phyloP scores from a whole-genome alignment of 768 basidiomycete species.

The Boletus subparvulus region DNA sequence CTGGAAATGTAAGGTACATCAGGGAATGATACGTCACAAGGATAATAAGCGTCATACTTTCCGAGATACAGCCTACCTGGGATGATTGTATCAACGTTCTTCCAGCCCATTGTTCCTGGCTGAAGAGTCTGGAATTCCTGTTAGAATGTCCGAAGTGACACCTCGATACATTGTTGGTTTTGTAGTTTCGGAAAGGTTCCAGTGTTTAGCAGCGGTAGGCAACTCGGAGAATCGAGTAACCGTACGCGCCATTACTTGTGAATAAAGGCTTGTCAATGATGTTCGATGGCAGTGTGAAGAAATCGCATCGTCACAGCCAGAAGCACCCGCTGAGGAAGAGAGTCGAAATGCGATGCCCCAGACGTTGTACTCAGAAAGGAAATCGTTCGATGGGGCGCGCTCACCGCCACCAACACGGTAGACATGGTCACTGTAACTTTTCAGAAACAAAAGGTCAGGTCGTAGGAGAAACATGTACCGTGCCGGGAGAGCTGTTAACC shows the following conservation, averaged over 20 bases:
- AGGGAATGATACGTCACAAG: constrained; percentile 38
- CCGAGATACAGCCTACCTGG: constrained; percentile 66
- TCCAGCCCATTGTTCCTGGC: constrained; percentile 46
- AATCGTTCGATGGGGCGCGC: constrained; percentile 19
- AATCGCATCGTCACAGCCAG: constrained; percentile 35
- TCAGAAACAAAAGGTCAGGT: constrained; percentile 9
- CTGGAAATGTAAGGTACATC: constrained; percentile 46
- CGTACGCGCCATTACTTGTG: constrained; percentile 25
- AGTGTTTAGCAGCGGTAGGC: constrained; percentile 24
- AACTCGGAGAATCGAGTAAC: constrained; percentile 34
- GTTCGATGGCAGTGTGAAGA: constrained; percentile 33
- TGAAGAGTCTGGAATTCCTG: constrained; percentile 30
- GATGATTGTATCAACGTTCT: constrained; percentile 67
- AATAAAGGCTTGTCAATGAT: constrained; percentile 20
- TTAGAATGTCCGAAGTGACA: constrained; percentile 21
- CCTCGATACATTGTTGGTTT: constrained; percentile 33
- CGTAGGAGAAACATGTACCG: constrained; percentile 6
- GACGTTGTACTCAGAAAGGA: constrained; percentile 33
- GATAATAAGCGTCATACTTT: constrained; percentile 53
- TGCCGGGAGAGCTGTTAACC: constrained; percentile 15
- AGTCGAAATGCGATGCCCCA: constrained; percentile 27
- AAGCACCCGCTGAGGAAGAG: constrained; percentile 23
- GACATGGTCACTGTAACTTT: constrained; percentile 15
- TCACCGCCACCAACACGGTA: constrained; percentile 32
- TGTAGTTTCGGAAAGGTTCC: constrained; percentile 28